Conservation (phyloP, 1,139 yeast genomes). For the Suhomyces choctaworum region DNA sequence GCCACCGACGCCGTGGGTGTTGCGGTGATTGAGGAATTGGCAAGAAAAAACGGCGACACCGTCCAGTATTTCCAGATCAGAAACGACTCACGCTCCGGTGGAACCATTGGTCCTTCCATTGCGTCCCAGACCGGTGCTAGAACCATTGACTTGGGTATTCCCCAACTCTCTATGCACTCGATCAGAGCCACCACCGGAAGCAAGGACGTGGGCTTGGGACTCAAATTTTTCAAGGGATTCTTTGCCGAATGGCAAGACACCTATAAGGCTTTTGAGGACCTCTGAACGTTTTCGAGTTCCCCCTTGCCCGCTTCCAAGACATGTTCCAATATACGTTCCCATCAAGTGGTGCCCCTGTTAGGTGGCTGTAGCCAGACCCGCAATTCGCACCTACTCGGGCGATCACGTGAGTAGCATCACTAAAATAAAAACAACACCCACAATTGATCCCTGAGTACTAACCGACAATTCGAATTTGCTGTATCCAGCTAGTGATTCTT, state of each 20-base stretch:
- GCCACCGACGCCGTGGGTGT: slow-evolving; percentile 75
- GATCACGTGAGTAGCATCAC: slow-evolving; percentile 8
- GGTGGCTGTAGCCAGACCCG: too few relatives aligned
- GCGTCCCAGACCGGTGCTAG: slow-evolving; percentile 70
- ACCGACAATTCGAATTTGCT: not conserved
- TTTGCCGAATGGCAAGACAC: slow-evolving; percentile 58
- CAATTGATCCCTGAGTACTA: slow-evolving; percentile 5
- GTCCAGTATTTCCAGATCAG: slow-evolving; percentile 72
- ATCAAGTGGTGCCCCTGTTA: too few relatives aligned
- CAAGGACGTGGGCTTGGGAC: slow-evolving; percentile 67
- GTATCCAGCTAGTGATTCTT: not conserved
- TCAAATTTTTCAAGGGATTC: slow-evolving; percentile 63
- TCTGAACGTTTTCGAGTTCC: too few relatives aligned
- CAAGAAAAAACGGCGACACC: slow-evolving; percentile 56
- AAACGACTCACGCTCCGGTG: slow-evolving; percentile 73
- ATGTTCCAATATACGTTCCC: too few relatives aligned
- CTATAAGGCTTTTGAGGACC: slow-evolving; percentile 44
- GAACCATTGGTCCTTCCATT: slow-evolving; percentile 76
- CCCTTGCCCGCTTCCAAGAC: too few relatives aligned
- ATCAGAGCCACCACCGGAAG: slow-evolving; percentile 75
- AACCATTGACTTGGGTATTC: slow-evolving; percentile 74
- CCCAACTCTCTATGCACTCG: slow-evolving; percentile 81
- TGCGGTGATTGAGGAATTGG: slow-evolving; percentile 66
- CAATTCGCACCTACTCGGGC: slow-evolving; percentile 1
- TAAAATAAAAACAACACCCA: slow-evolving; percentile 10